Evolutionary conservation across 2,329 filamentous ascomycete genomes (phyloP), one percentile per base, ranked within the genome.

Genomic region (Aspergillus ruber): DNA sequence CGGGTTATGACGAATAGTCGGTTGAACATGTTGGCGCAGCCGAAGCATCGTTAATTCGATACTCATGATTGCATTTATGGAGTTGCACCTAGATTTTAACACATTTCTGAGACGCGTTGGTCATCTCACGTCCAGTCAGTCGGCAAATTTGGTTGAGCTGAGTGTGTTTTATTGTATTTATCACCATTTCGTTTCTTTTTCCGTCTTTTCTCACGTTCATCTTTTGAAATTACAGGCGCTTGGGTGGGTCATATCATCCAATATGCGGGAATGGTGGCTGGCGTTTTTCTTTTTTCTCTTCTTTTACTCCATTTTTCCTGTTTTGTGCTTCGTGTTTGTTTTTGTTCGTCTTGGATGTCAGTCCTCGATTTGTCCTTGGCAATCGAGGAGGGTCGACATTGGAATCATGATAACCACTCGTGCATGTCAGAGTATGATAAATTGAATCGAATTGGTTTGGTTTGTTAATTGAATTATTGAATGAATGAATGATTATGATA

Each of bases 11-110:
- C 67, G 46, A 57, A 74, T 55, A 73, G 70, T 50, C 69, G 74
- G 23, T 57, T 76, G 56, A 74, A 75, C 50, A 67, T 74, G 67
- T 64, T 76, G 29, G 62, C 71, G 13, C 68, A 68, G 48, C 74
- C 74, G 2, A 76, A 75, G 60, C 56, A 63, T 35, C 67, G 68
- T 23, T 48, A n/a, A 42, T 42, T 18, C 21, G 20, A 29, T 25
- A 25, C 15, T 25, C 40, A 42, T 25, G 3, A 18, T 49, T 51
- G 43, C 49, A 51, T 53, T 53, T 41, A 42, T 44, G 43, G 40
- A 9, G 29, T 33, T 47, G 43, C 41, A 46, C 49, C 46, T 51
- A 46, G 39, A 46, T 43, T 32, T 42, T 7, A 9, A 38, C 35
- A 8, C 13, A 15, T 29, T 27, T 42, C 35, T 23, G 21, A 38